These are phyloP conservation scores for Hemisphaericaspora subhashii DNA, from an alignment of 1,139 yeast genomes.

Conservation along the genomic window DNA sequence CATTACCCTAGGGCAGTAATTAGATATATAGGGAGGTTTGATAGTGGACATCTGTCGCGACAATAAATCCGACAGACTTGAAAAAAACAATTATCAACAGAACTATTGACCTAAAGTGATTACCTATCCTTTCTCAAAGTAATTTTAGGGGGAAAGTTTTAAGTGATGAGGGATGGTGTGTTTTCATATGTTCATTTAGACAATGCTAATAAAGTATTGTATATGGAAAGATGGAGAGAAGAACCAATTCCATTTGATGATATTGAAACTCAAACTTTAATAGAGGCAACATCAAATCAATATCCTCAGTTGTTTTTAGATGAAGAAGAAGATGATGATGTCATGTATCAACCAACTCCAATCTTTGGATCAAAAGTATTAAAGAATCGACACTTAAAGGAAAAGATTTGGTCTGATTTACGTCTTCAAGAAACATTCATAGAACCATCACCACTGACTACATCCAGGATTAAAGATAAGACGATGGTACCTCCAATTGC, in stretches of 20 bases:
- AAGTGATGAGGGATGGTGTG: conserved; percentile 31
- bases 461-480: conserved; percentile 27
- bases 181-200: conserved; percentile 39
- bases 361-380: conserved; percentile 40
- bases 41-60: too few relatives aligned
- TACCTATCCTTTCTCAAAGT: too few relatives aligned
- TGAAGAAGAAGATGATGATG: conserved; percentile 45
- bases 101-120: too few relatives aligned
- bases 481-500: conserved; percentile 33
- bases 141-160: too few relatives aligned
- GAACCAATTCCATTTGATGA: conserved; percentile 44
- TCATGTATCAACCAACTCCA: conserved; percentile 37
- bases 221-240: conserved; percentile 45
- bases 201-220: conserved; percentile 41
- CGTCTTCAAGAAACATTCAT: conserved; percentile 32
- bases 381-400: conserved; percentile 35
- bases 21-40: too few relatives aligned
- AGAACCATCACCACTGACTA: conserved; percentile 18
- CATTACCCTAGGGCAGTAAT: too few relatives aligned
- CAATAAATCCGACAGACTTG: too few relatives aligned
- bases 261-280: conserved; percentile 38
- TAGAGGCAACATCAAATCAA: conserved; percentile 37
- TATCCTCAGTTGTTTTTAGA: conserved; percentile 41
- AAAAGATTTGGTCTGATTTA: conserved; percentile 39
- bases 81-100: too few relatives aligned